Conservation (phyloP, 345 rosid species). For the Rhizophora apiculata region DNA sequence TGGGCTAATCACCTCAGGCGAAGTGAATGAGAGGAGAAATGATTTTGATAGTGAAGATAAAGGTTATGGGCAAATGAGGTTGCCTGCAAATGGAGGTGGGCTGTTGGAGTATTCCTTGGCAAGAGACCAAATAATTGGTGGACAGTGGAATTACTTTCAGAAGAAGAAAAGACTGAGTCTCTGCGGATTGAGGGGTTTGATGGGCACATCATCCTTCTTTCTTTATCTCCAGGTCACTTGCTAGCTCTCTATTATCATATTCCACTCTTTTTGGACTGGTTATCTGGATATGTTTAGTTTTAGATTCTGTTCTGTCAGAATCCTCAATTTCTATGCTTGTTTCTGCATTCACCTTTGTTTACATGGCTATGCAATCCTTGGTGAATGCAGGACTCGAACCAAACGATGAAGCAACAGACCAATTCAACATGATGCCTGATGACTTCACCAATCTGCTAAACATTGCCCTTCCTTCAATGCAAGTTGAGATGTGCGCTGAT, state of each 20-base stretch:
- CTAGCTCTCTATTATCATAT: not conserved
- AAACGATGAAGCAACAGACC: conserved; percentile 32
- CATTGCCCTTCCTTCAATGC: conserved; percentile 22
- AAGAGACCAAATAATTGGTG: conserved; percentile 41
- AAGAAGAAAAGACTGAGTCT: conserved; percentile 19
- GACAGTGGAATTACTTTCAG: conserved; percentile 16
- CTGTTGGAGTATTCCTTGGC: conserved; percentile 56
- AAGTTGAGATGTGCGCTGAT: conserved; percentile 42
- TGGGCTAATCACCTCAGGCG: conserved; percentile 26
- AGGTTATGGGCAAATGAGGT: conserved; percentile 12
- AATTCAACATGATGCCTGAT: conserved; percentile 31
- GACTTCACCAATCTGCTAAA: conserved; percentile 45
- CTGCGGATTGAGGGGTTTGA: conserved; percentile 16
- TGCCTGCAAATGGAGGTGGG: conserved; percentile 27
- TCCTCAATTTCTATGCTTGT: not conserved
- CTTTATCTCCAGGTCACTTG: conserved; percentile 35
- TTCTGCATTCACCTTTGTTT: not conserved
- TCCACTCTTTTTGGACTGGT: too few relatives aligned
- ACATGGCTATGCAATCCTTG: too few relatives aligned
- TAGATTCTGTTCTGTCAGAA: too few relatives aligned
- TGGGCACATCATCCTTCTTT: conserved; percentile 12
- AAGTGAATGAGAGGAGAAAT: conserved; percentile 19
- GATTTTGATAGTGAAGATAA: not conserved
- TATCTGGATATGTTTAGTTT: too few relatives aligned
- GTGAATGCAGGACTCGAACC: not conserved